Conservation (phyloP, 2,329 filamentous ascomycete genomes). For the Diaporthe citriasiana region DNA sequence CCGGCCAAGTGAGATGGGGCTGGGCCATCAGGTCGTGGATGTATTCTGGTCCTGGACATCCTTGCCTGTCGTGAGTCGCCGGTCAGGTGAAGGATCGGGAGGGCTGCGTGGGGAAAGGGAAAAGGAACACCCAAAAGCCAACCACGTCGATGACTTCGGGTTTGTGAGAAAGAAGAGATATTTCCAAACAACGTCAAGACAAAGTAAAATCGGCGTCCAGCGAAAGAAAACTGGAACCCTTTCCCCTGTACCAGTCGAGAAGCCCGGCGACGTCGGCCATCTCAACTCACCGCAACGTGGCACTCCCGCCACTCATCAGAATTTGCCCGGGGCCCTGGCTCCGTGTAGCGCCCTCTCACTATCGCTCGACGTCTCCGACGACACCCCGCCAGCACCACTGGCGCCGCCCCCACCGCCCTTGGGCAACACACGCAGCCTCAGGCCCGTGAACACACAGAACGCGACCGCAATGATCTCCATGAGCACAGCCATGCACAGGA, state of each 20-base stretch:
- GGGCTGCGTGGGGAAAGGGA: background rate
- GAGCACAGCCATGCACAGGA: conserved; percentile 50
- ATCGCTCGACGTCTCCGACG: background rate
- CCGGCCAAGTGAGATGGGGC: background rate
- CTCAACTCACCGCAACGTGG: no score
- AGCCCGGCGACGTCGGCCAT: background rate
- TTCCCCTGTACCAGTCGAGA: background rate
- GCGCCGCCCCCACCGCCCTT: conserved; percentile 44
- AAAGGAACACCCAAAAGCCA: background rate
- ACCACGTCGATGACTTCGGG: background rate
- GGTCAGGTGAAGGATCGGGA: background rate
- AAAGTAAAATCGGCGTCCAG: background rate
- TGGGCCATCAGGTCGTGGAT: background rate
- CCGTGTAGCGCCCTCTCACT: conserved; percentile 7
- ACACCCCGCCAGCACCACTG: background rate
- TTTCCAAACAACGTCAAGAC: background rate
- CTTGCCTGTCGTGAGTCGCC: background rate
- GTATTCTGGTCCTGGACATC: background rate
- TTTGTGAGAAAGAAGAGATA: background rate
- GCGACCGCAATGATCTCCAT: conserved; percentile 49
- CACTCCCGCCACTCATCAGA: background rate
- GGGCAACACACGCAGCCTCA: conserved; percentile 31
- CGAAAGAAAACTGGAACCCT: no score
- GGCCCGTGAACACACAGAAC: conserved; percentile 43
- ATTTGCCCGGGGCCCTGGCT: conserved; percentile 6